Base-by-base conservation (phyloP, 1,284 basidiomycete genomes). In the Boletus semigastroideus region DNA sequence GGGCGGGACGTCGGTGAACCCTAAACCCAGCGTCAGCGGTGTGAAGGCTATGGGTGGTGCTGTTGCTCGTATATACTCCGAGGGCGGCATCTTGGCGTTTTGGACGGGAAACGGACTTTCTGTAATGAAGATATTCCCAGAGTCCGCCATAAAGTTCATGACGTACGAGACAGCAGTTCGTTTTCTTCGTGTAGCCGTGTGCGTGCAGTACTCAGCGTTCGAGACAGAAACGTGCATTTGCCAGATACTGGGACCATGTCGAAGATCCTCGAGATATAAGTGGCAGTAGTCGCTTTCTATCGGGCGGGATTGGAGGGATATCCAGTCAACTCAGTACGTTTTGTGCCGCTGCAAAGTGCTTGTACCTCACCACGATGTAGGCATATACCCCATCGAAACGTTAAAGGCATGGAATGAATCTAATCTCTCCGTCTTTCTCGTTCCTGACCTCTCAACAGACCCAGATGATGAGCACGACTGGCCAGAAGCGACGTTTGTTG, bases 111-210 rank as follows among this genome's bases (percentile, higher is more conserved):
- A 92, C 63, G 90, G 87, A 31, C 73, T 90, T 33, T 87, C 84
- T 17, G 87, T 94, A 37, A 80, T 86, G 50, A 99, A 99, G 76
- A 98, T 99, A 60, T 91, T 98, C 61, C 96, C 89, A 30, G 95
- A 98, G 75, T 94, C 90, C 40, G 97, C 97, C 17, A 98, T 99
- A 81, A 99, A 98, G 73, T 99, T 99, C 74, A 86, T 97, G 61
- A 74, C 90, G 8, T 99, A 98, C 71, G 97, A 99, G 73, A 91
- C 92, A 56, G 86, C 91, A 49, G 90, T 92, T 62, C 71, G 84
- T 82, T 37, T 47, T 48, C 51, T 59, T 28, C 46, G 57, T 51
- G 53, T 55, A 37, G 40, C 49, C 55, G 22, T 53, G 30, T 50
- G 40, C 48, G 51, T 55, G 38, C 51, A 39, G 44, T 45, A 54